These are phyloP conservation scores for Globisporangium nunn DNA, from an alignment of 352 stramenopile species.

Conservation along the genomic window DNA sequence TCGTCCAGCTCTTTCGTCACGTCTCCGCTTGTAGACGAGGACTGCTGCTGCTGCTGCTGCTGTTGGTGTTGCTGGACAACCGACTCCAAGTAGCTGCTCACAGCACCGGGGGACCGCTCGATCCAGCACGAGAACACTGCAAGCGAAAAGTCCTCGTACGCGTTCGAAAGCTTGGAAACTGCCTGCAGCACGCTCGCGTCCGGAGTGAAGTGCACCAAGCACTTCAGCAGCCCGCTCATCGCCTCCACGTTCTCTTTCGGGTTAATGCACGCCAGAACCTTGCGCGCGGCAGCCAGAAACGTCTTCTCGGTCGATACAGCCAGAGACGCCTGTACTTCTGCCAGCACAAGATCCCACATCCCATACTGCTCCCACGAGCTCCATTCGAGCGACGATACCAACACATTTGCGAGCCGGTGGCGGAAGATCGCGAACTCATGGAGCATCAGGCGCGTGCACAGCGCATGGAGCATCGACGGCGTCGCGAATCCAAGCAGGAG, in stretches of 20 bases:
- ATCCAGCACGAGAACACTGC: conserved; percentile 67
- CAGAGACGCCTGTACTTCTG: conserved; percentile 51
- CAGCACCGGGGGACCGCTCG: conserved; percentile 49
- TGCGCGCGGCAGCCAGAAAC: conserved; percentile 65
- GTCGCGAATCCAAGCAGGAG: conserved; percentile 57
- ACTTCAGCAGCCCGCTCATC: conserved; percentile 71
- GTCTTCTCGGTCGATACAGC: conserved; percentile 23
- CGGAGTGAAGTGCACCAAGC: conserved; percentile 59
- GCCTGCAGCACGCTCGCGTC: conserved; percentile 64
- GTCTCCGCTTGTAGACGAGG: conserved; percentile 2
- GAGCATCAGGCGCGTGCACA: conserved; percentile 61
- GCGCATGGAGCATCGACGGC: conserved; percentile 42
- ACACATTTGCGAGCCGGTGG: conserved; percentile 56
- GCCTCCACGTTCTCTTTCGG: conserved; percentile 63
- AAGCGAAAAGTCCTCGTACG: conserved; percentile 60
- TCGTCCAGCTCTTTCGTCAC: conserved; percentile 40
- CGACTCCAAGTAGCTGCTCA: conserved; percentile 49
- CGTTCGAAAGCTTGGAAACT: conserved; percentile 60
- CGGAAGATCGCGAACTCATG: conserved; percentile 72
- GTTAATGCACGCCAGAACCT: conserved; percentile 71
- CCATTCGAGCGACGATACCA: conserved; percentile 75
- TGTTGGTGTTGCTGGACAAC: conserved; percentile 21
- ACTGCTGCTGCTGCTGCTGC: background rate
- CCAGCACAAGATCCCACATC: conserved; percentile 72
- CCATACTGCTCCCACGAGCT: conserved; percentile 79